Conservation (phyloP, 2,329 filamentous ascomycete species). For the Dactylellina sp. region DNA sequence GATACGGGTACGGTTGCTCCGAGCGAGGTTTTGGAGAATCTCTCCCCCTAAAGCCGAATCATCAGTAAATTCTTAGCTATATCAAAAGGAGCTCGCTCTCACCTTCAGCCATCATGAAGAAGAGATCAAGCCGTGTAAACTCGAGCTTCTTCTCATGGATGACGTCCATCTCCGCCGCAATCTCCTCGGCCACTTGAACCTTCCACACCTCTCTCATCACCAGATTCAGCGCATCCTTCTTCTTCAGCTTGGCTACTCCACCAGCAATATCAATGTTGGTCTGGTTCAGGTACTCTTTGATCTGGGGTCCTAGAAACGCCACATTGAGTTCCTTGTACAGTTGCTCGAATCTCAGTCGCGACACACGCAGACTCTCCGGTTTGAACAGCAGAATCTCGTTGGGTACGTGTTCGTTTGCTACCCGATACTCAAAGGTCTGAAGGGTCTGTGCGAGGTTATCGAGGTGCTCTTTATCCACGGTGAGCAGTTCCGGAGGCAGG, state of each 20-base stretch:
- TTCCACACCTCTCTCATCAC: constrained; percentile 59
- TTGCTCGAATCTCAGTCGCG: constrained; percentile 58
- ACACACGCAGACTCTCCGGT: constrained; percentile 56
- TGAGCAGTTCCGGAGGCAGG: neutral
- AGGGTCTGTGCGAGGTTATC: constrained; percentile 35
- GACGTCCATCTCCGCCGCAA: constrained; percentile 59
- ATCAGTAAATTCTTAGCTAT: constrained; percentile 1
- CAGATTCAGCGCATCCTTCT: constrained; percentile 53
- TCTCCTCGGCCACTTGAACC: constrained; percentile 58
- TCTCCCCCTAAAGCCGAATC: constrained; percentile 31
- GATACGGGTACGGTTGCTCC: constrained; percentile 57
- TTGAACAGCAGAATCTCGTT: constrained; percentile 58
- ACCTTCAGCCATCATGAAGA: constrained; percentile 60
- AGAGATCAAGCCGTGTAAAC: constrained; percentile 58
- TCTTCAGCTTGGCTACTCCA: constrained; percentile 32
- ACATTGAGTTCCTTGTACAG: constrained; percentile 57
- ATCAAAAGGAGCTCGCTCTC: constrained; percentile 7
- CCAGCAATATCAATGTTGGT: constrained; percentile 31
- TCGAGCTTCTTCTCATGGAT: constrained; percentile 56
- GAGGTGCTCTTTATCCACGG: constrained; percentile 32
- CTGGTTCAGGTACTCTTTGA: constrained; percentile 57
- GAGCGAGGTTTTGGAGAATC: constrained; percentile 48
- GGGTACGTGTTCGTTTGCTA: constrained; percentile 48
- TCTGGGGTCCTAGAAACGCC: constrained; percentile 57
- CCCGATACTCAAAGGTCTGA: constrained; percentile 55